Evolutionary conservation across 2,329 filamentous ascomycete species (phyloP).

Genomic region (Fusarium caatingaense): DNA sequence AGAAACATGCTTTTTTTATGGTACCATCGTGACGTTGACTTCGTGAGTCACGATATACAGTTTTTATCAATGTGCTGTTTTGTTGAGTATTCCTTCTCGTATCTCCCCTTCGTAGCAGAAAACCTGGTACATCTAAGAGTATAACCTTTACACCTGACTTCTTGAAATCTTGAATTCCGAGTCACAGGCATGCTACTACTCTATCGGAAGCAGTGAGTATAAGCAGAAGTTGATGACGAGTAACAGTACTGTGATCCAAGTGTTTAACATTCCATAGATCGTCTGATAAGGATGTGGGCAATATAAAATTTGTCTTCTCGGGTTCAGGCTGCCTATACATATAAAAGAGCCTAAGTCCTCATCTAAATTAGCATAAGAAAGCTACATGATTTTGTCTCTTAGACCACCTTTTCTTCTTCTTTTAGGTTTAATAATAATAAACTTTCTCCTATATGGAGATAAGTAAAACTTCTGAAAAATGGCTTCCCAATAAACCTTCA

Average conservation of each 20-base stretch:
- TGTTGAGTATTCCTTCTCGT: not conserved
- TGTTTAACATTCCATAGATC: not conserved
- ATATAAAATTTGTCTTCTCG: not conserved
- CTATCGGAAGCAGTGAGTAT: not conserved
- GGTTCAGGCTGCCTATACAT: not conserved
- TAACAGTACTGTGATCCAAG: not conserved
- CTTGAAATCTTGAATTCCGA: not conserved
- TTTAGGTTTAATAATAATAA: not conserved
- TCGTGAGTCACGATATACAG: not conserved
- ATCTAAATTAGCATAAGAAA: not conserved
- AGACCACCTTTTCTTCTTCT: not conserved
- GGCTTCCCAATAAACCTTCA: not conserved
- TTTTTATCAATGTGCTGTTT: not conserved
- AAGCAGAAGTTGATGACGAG: not conserved
- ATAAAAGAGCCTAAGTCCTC: not conserved
- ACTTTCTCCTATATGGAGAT: not conserved
- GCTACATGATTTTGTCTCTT: not conserved
- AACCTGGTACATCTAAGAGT: no score
- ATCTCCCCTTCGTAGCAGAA: not conserved
- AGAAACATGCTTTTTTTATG: not conserved
- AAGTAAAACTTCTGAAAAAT: not conserved
- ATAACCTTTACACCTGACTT: not conserved
- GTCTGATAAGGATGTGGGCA: not conserved
- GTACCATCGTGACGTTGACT: not conserved
- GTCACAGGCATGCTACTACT: not conserved